Evolutionary conservation across 331 rosid genomes (phyloP).

Genomic region (Arachis monticola): DNA sequence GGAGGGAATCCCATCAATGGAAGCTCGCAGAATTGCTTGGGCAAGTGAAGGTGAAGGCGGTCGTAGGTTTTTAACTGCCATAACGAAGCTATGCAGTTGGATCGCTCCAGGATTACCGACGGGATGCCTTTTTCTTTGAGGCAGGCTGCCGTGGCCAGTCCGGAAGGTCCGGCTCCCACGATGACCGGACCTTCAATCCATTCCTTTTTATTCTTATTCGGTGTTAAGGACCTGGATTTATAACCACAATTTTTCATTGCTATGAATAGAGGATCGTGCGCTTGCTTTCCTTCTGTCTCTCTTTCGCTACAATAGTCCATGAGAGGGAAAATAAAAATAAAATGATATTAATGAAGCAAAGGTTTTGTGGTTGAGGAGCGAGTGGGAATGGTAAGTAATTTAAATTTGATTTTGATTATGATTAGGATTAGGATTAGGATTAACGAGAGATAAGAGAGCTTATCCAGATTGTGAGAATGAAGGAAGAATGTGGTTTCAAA

Average conservation of each 20-base stretch:
- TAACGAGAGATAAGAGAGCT: constrained; percentile 50
- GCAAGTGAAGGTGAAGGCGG: constrained; percentile 82
- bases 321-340: neutral
- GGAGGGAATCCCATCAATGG: constrained; percentile 71
- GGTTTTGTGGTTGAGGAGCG: too few species aligned
- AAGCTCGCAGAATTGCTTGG: constrained; percentile 90
- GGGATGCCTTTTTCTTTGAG: constrained; percentile 58
- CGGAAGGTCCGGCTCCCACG: constrained; percentile 97
- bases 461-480: constrained; percentile 67
- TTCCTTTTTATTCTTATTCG: constrained; percentile 28
- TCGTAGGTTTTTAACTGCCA: constrained; percentile 95
- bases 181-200: constrained; percentile 68
- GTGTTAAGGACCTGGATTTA: neutral
- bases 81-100: constrained; percentile 87
- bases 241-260: constrained; percentile 43
- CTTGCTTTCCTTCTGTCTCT: constrained; percentile 81
- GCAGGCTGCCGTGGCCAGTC: constrained; percentile 88
- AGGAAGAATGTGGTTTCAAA: neutral
- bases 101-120: constrained; percentile 73
- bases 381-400: too few species aligned
- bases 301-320: constrained; percentile 52
- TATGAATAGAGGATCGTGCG: constrained; percentile 72
- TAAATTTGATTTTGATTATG: too few species aligned
- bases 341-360: too few species aligned
- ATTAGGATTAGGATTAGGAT: neutral